These are phyloP conservation scores for Colletotrichum horii DNA, from an alignment of 2,329 filamentous ascomycete species.

Conservation along the genomic window DNA sequence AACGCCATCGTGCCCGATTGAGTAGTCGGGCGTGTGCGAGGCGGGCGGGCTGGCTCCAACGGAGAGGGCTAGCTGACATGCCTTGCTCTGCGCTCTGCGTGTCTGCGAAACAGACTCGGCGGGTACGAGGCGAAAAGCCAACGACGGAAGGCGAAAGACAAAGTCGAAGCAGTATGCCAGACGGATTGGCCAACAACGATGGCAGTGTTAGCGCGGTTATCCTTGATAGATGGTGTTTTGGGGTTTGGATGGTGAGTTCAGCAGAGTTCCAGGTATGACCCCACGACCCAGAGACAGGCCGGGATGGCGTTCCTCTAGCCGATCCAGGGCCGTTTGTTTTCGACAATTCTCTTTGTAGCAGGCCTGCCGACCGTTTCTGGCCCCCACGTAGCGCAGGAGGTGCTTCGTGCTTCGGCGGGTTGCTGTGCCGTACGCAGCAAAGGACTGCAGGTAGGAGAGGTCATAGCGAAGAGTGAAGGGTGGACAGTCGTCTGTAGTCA, in stretches of 20 bases:
- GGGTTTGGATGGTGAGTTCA: constrained; percentile 6
- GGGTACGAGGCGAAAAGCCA: neutral
- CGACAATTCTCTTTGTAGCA: neutral
- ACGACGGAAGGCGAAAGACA: neutral
- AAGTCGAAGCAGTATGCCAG: neutral
- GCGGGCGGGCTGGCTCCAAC: neutral
- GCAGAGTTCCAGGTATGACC: constrained; percentile 8
- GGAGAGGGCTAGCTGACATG: neutral
- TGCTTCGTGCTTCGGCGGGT: neutral
- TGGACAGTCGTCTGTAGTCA: neutral
- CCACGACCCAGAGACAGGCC: neutral
- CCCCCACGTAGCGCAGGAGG: constrained; percentile 1
- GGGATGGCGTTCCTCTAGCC: neutral
- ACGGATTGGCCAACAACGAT: neutral
- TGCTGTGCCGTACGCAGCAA: constrained; percentile 3
- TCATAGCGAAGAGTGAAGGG: neutral
- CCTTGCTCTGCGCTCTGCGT: neutral
- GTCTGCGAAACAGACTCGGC: neutral
- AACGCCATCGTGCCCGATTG: neutral
- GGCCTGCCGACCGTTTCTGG: constrained; percentile 1
- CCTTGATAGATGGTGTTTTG: neutral
- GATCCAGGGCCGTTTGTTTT: neutral
- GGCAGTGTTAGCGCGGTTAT: neutral
- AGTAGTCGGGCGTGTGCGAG: neutral
- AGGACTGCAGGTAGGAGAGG: neutral